phyloP scores from a whole-genome alignment of 2,329 filamentous ascomycete genomes.

The Colletotrichum agaves region DNA sequence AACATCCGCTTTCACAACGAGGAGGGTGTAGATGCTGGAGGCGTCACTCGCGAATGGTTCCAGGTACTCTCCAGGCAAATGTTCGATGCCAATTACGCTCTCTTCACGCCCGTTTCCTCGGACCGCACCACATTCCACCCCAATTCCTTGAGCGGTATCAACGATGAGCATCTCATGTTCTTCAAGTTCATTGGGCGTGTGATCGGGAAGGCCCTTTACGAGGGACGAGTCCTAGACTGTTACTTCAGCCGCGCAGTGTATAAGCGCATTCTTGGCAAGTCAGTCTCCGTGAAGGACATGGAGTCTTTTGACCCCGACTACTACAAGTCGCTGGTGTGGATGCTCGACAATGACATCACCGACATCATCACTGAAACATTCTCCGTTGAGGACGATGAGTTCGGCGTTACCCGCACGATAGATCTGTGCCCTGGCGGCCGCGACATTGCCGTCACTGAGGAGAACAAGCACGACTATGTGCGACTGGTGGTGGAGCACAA shows the following conservation, averaged over 20 bases:
- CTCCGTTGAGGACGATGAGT: conserved; percentile 91
- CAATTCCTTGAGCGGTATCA: conserved; percentile 92
- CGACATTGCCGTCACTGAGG: conserved; percentile 93
- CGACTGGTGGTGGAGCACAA: conserved; percentile 94
- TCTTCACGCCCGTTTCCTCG: conserved; percentile 96
- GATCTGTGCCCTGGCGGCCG: conserved; percentile 89
- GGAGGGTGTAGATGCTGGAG: conserved; percentile 96
- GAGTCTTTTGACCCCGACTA: conserved; percentile 98
- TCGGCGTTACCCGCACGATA: conserved; percentile 87
- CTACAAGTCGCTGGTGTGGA: conserved; percentile 98
- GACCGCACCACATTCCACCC: conserved; percentile 99
- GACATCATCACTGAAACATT: conserved; percentile 98
- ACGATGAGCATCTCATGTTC: conserved; percentile 95
- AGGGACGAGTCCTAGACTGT: conserved; percentile 94
- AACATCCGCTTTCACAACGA: conserved; percentile 98
- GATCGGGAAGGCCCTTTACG: conserved; percentile 97
- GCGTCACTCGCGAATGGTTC: conserved; percentile 99
- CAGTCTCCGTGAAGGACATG: conserved; percentile 98
- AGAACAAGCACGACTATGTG: conserved; percentile 99
- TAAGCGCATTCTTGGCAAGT: conserved; percentile 94
- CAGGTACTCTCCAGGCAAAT: conserved; percentile 96
- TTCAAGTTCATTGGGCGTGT: conserved; percentile 99
- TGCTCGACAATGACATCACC: conserved; percentile 97
- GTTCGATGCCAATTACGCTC: conserved; percentile 97
- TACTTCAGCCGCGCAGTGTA: conserved; percentile 99